Base-by-base conservation (phyloP, 345 rosid genomes). In the Linum tenue region DNA sequence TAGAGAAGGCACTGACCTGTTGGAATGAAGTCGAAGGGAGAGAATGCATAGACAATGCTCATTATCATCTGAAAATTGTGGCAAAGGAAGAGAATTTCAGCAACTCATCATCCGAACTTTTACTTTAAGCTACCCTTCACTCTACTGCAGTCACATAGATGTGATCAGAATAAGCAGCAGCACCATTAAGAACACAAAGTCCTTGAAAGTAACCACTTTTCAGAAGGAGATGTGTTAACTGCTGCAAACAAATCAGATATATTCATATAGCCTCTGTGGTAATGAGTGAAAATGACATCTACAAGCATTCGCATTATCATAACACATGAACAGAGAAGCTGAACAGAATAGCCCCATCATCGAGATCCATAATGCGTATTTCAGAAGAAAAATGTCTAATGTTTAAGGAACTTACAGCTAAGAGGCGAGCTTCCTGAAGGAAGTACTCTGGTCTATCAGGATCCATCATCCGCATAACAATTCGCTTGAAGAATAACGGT, bases 401-500 rank as follows among this genome's bases (percentile, higher is more conserved):
- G 11, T 59, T 17, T 22, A 35, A 59, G 17, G 64, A 67, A 77
- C 87, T 78, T 81, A 87, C 98, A 66, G 90, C 95, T 73, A 87
- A 73, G 69, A 86, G 69, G 67, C 92, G 90, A 66, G 85, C 82
- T 76, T 85, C 90, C 15, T 72, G 72, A 72, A 87, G 72, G 70
- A 78, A 74, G 6, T 81, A 70, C 41, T 71, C 71, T 61, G 78
- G 78, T 7, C 75, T 64, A 78, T 89, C 95, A 14, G 98, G 90
- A 83, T 91, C 95, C 91, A 91, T 85, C 75, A 91, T 72, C 44
- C 72, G 81, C 59, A 64, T 75, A 56, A 91, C 77, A 55, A 79
- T 71, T 70, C 90, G 87, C 85, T 85, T 91, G 67, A 89, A 66
- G 39, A 85, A 77, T 14, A 83, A 77, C n/a, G 98, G 96, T 15